phyloP scores from a whole-genome alignment of 2,329 filamentous ascomycete genomes.

The Claviceps arundinis region DNA sequence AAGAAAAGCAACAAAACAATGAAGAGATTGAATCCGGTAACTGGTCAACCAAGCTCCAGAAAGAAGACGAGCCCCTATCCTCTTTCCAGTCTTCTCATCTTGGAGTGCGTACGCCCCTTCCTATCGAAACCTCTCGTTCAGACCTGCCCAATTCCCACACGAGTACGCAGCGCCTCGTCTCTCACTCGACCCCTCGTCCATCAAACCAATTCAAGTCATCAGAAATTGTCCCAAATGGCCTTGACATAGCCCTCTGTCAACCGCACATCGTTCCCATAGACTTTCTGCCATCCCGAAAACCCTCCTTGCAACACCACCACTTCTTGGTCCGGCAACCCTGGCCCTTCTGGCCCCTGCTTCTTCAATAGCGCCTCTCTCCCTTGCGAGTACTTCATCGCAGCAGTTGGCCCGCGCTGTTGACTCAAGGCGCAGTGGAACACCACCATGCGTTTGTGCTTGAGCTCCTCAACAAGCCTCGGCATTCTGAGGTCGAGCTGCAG shows the following conservation, averaged over 20 bases:
- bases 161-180: neutral
- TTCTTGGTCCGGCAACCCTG: conserved; percentile 39
- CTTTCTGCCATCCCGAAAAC: conserved; percentile 81
- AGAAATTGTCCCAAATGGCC: conserved; percentile 65
- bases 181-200: neutral
- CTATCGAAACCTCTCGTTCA: neutral
- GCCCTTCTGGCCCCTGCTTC: conserved; percentile 15
- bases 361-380: conserved; percentile 44
- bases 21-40: neutral
- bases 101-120: neutral
- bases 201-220: neutral
- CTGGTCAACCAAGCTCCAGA: neutral
- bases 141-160: neutral
- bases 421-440: conserved; percentile 91
- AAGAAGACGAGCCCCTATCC: neutral
- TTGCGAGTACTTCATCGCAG: conserved; percentile 66
- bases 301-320: conserved; percentile 74
- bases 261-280: conserved; percentile 61
- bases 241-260: conserved; percentile 76
- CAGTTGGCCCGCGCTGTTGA: conserved; percentile 77
- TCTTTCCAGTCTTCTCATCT: neutral
- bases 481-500: conserved; percentile 59
- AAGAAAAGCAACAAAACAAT: neutral
- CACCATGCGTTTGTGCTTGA: conserved; percentile 67
- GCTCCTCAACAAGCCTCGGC: conserved; percentile 67